phyloP scores from a whole-genome alignment of 1,284 basidiomycete genomes.

The Leccinum insigne region DNA sequence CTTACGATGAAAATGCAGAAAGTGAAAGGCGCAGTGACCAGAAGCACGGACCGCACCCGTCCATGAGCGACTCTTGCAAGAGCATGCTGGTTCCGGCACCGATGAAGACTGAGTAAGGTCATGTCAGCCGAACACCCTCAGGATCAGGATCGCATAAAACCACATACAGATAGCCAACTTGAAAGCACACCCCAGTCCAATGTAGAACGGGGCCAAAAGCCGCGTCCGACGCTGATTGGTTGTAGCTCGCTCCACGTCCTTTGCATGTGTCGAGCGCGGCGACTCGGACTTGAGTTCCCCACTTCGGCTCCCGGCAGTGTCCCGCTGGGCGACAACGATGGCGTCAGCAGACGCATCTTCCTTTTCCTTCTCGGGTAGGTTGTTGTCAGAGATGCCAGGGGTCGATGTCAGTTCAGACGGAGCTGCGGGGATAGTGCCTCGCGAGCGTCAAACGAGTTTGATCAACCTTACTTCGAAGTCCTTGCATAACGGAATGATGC shows the following conservation, averaged over 20 bases:
- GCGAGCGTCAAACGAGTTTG: constrained; percentile 74
- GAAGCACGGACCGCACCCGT: constrained; percentile 66
- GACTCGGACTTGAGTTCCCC: constrained; percentile 19
- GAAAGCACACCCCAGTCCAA: constrained; percentile 68
- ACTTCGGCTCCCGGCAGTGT: constrained; percentile 18
- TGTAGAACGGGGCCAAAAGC: constrained; percentile 76
- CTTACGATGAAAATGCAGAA: constrained; percentile 75
- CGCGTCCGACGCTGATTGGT: constrained; percentile 45
- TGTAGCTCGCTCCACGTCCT: constrained; percentile 52
- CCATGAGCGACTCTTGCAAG: constrained; percentile 67
- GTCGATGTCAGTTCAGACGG: constrained; percentile 51
- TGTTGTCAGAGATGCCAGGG: constrained; percentile 48
- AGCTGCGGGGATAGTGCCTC: constrained; percentile 30
- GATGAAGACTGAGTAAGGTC: constrained; percentile 52
- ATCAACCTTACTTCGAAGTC: constrained; percentile 79
- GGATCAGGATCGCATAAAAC: neutral
- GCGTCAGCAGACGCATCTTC: constrained; percentile 23
- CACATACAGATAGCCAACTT: constrained; percentile 51
- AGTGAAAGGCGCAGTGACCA: constrained; percentile 66
- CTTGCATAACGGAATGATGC: constrained; percentile 64
- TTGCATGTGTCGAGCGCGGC: constrained; percentile 7
- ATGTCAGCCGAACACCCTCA: constrained; percentile 12
- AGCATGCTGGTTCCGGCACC: constrained; percentile 55
- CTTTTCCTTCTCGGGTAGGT: constrained; percentile 49
- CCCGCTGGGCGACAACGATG: constrained; percentile 32